phyloP scores from a whole-genome alignment of 2,329 filamentous ascomycete genomes.

The Nemania diffusa region DNA sequence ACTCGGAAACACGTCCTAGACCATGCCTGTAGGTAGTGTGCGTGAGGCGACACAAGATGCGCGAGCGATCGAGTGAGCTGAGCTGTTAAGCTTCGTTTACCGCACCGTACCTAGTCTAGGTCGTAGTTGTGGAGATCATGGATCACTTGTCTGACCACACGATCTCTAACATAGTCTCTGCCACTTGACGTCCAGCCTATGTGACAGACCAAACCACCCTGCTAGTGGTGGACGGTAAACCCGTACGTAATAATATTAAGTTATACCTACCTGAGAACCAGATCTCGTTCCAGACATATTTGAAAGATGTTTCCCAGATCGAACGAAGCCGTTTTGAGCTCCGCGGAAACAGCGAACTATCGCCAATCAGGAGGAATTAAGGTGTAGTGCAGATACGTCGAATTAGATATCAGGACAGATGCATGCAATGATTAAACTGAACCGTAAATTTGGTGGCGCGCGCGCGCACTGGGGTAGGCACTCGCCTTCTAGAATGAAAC shows the following conservation, averaged over 20 bases:
- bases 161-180: conserved; percentile 37
- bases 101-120: too few relatives aligned
- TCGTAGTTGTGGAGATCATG: conserved; percentile 39
- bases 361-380: conserved; percentile 35
- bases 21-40: conserved; percentile 37
- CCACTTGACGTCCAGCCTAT: conserved; percentile 27
- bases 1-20: conserved; percentile 44
- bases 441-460: conserved; percentile 30
- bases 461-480: conserved; percentile 6
- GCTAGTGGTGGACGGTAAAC: neutral
- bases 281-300: conserved; percentile 30
- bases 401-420: conserved; percentile 40
- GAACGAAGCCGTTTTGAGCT: conserved; percentile 25
- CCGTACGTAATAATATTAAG: neutral
- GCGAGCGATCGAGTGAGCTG: conserved; percentile 25
- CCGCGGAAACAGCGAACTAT: conserved; percentile 34
- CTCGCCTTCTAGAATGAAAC: conserved; percentile 33
- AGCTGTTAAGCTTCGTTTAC: conserved; percentile 37
- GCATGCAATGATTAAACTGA: conserved; percentile 40
- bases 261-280: conserved; percentile 5
- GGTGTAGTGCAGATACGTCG: conserved; percentile 33
- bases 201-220: conserved; percentile 1
- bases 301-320: conserved; percentile 32
- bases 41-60: conserved; percentile 35
- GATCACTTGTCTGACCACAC: conserved; percentile 39